These are phyloP conservation scores for Umbelopsis ramanniana DNA, from an alignment of 192 early-diverging fungal species.

Conservation along the genomic window DNA sequence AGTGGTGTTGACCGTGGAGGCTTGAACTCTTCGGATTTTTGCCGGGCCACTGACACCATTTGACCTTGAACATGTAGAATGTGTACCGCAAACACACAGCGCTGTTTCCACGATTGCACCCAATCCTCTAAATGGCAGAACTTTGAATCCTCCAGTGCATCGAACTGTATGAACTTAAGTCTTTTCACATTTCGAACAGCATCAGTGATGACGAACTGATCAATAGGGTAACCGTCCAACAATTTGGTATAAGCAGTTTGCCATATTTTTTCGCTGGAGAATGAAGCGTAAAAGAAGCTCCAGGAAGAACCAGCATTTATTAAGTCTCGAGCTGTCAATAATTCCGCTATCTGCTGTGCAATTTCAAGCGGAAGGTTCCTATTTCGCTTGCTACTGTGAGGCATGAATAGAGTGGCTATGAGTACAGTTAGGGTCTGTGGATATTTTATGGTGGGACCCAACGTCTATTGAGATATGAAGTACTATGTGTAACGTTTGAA, in stretches of 20 bases:
- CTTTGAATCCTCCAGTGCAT: not conserved
- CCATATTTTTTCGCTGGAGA: not conserved
- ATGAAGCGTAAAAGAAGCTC: not conserved
- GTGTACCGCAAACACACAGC: not conserved
- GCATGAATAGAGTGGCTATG: not conserved
- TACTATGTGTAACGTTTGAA: too few relatives aligned
- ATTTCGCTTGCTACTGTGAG: not conserved
- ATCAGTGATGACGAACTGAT: not conserved
- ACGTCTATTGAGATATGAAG: not conserved
- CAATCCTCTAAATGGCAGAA: not conserved
- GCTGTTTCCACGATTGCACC: not conserved
- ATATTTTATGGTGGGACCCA: not conserved
- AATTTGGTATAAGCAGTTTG: not conserved
- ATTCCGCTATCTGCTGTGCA: not conserved
- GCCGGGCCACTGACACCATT: not conserved
- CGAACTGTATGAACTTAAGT: not conserved
- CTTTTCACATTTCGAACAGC: not conserved
- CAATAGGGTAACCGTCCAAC: not conserved
- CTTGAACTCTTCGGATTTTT: not conserved
- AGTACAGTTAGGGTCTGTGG: not conserved
- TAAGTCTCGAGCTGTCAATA: not conserved
- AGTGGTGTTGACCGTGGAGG: not conserved
- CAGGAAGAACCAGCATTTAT: not conserved
- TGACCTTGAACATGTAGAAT: not conserved
- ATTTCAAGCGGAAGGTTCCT: not conserved